Evolutionary conservation across 2,329 filamentous ascomycete species (phyloP), one percentile per base, ranked within the genome.

Genomic region (Cytospora chrysosperma): DNA sequence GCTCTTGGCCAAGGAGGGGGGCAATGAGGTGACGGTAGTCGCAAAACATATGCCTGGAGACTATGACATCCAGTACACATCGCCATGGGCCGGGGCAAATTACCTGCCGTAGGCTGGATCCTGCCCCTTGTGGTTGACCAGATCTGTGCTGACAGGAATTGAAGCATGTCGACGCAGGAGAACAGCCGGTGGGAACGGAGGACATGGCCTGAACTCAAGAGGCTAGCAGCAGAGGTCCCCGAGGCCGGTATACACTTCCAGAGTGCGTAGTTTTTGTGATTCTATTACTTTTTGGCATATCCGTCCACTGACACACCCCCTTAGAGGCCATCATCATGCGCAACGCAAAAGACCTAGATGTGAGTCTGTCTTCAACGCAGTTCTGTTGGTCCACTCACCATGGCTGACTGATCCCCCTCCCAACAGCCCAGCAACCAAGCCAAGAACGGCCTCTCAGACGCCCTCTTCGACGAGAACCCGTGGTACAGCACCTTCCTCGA

Each of bases 31-130:
- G 58, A 77, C 76, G 0, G 71, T 79, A 0, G 70, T 78, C 2
- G 75, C 92, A 6, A 96, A 94, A 72, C 90, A 96, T 73, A 95
- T 97, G 89, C 93, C 93, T 0, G 93, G 93, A 40, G 93, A 97
- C 78, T 95, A 94, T 75, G 90, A 94, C 68, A 89, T 93, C 69
- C 90, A 96, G 79, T 97, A 97, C 74, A 88, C 91, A 0, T 96
- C 91, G 7, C 92, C 92, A 0, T 96, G 91, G 90, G 92, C 92
- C 4, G 92, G 92, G 17, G 92, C 92, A 66, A 94, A 95, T 72
- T 88, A 87, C 71, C 75, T 89, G 65, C 92, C 90, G 88, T 91
- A 70, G 66, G 87, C 80, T 66, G 2, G n/a, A 9, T 55, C 65
- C 26, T 62, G 63, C 59, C 58, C 68, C 40, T 6, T 24, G 21